Percentiles rank a stretch among this genome's conserved stretches.
Conservation (phyloP, 257 asterid genomes). For the Nicotiana knightiana region DNA sequence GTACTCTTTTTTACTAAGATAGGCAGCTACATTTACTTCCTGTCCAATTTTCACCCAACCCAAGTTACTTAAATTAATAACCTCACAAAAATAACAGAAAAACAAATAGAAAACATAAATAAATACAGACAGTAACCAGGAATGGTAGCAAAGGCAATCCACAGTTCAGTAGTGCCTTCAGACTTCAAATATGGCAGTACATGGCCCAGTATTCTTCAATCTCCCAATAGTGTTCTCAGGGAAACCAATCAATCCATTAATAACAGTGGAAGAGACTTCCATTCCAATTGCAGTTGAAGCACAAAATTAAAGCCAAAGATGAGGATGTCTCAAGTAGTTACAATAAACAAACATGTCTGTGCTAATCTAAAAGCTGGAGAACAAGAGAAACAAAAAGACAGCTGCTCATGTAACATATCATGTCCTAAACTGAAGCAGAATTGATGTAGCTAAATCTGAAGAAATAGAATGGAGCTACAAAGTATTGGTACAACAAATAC, state of each 20-base stretch:
- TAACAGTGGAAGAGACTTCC: neutral
- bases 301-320: neutral
- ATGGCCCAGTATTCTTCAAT: neutral
- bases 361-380: neutral
- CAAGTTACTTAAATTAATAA: neutral
- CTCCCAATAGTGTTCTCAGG: neutral
- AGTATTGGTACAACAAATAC: neutral
- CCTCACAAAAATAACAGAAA: neutral
- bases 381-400: neutral
- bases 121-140: neutral
- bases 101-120: neutral
- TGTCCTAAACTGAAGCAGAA: neutral
- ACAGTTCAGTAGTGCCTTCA: neutral
- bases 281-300: neutral
- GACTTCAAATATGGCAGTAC: neutral
- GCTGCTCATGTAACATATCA: neutral
- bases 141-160: neutral
- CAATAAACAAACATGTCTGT: neutral
- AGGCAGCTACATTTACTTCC: neutral
- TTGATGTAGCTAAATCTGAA: neutral
- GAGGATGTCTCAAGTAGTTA: neutral
- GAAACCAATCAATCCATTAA: neutral
- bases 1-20: neutral
- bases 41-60: neutral
- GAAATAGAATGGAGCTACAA: neutral